Conservation (phyloP, 768 basidiomycete species). For the Saitozyma podzolica region DNA sequence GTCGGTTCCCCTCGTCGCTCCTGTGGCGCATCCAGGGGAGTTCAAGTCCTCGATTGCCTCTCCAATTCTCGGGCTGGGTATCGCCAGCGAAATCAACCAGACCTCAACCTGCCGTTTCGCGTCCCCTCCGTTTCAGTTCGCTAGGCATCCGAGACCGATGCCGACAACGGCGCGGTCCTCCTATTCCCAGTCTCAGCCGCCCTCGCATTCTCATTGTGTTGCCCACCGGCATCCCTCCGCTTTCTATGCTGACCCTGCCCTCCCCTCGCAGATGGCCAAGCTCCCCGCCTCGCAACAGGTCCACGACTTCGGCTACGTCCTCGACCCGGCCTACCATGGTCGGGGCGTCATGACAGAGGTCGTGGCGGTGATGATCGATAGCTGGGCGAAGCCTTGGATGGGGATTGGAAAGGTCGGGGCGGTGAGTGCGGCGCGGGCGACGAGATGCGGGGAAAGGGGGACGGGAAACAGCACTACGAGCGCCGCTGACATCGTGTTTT, state of each 20-base stretch:
- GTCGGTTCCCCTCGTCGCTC: no score
- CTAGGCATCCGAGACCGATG: no score
- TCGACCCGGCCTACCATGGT: slow-evolving; percentile 4
- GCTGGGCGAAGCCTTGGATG: slow-evolving; percentile 18
- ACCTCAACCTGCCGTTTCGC: no score
- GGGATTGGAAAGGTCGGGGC: slow-evolving; percentile 13
- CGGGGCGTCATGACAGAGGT: slow-evolving; percentile 19
- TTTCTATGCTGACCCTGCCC: background rate
- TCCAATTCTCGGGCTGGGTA: no score
- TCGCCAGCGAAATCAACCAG: no score
- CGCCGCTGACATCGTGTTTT: no score
- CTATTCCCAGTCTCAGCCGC: no score
- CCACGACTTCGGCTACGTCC: slow-evolving; percentile 18
- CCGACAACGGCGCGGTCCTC: no score
- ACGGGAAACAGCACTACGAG: no score
- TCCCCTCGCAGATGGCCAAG: background rate
- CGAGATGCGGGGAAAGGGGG: no score
- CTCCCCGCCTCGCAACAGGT: slow-evolving; percentile 8
- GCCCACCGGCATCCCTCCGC: background rate
- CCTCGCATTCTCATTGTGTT: no score
- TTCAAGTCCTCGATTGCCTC: background rate
- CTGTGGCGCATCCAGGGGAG: background rate
- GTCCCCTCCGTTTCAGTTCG: no score
- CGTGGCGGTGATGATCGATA: slow-evolving; percentile 15
- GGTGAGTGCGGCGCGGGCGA: slow-evolving; percentile 6